These are phyloP conservation scores for Cladosporium sp. DNA, from an alignment of 2,329 filamentous ascomycete genomes.

Conservation along the genomic window DNA sequence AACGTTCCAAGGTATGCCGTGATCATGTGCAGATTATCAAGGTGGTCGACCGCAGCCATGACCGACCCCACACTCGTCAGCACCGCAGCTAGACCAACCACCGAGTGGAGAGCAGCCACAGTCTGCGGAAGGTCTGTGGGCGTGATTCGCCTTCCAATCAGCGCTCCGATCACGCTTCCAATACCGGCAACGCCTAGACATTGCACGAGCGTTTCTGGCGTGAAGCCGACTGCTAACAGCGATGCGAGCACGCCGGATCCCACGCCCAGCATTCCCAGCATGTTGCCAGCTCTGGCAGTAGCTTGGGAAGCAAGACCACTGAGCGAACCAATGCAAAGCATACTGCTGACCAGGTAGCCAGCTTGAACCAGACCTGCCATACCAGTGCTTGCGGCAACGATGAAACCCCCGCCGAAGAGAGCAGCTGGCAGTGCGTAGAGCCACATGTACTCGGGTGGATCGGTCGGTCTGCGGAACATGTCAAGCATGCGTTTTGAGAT, in stretches of 20 bases:
- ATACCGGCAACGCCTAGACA: conserved; percentile 70
- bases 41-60: conserved; percentile 60
- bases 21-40: conserved; percentile 75
- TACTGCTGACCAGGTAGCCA: conserved; percentile 77
- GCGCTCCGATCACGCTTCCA: conserved; percentile 63
- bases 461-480: conserved; percentile 81
- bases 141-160: conserved; percentile 82
- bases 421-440: conserved; percentile 73
- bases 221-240: conserved; percentile 73
- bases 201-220: conserved; percentile 71
- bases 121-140: conserved; percentile 85
- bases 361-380: conserved; percentile 81
- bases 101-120: conserved; percentile 81
- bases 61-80: conserved; percentile 85
- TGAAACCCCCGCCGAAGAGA: conserved; percentile 73
- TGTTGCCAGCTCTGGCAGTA: conserved; percentile 79
- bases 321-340: conserved; percentile 80
- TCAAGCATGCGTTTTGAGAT: conserved; percentile 92
- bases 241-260: conserved; percentile 78
- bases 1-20: conserved; percentile 82
- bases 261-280: conserved; percentile 82
- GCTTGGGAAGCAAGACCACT: conserved; percentile 76
- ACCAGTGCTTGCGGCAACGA: conserved; percentile 74
- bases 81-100: conserved; percentile 83
- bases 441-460: conserved; percentile 85